Evolutionary conservation across 1,139 yeast genomes (phyloP).

Genomic region (Geotrichum australiense): DNA sequence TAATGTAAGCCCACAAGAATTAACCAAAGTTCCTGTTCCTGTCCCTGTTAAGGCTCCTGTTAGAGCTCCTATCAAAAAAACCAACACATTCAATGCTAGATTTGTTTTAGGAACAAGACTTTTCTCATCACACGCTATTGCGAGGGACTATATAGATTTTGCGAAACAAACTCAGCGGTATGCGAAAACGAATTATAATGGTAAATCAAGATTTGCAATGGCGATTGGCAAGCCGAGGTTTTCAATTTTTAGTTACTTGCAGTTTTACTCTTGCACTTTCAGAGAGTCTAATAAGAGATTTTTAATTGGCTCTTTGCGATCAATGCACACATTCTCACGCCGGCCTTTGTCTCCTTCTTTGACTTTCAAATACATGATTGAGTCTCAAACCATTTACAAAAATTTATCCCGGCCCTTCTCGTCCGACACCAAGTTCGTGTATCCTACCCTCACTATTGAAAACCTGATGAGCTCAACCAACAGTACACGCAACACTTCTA

Average conservation of each 20-base stretch:
- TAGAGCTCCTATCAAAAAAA: background rate
- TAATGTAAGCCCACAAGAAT: conserved; percentile 5
- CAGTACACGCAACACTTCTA: conserved; percentile 3
- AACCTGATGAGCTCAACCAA: background rate
- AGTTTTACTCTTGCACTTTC: background rate
- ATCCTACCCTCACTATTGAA: conserved; percentile 11
- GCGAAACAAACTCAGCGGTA: background rate
- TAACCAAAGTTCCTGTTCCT: conserved; percentile 7
- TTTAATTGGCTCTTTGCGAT: background rate
- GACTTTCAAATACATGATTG: conserved; percentile 5
- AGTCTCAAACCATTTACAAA: background rate
- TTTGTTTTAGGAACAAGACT: background rate
- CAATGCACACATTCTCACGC: conserved; percentile 1
- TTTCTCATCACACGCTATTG: conserved; percentile 3
- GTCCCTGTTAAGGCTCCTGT: conserved; percentile 4
- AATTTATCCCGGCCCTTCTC: conserved; percentile 3
- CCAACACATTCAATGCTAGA: background rate
- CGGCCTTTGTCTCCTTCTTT: conserved; percentile 1
- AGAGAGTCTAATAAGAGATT: background rate
- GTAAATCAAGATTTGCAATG: background rate
- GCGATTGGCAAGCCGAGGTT: background rate
- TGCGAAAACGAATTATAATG: background rate
- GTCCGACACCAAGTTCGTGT: conserved; percentile 7
- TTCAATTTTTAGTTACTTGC: background rate
- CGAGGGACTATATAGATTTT: background rate